Conservation (phyloP, 2,329 filamentous ascomycete genomes). For the Onygena corvina region DNA sequence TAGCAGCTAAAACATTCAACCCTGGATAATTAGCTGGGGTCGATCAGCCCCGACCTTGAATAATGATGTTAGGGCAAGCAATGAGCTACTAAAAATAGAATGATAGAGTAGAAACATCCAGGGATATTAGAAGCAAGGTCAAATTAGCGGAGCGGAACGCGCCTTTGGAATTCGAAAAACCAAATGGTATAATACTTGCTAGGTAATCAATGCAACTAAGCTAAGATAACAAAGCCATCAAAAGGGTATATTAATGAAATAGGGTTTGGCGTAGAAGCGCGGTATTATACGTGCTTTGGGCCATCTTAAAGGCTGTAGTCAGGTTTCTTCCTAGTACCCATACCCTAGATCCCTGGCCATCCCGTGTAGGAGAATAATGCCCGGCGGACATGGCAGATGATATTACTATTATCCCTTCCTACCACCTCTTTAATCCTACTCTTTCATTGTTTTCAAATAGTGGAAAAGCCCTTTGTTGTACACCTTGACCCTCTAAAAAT, state of each 20-base stretch:
- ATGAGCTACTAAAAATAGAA: too few relatives aligned
- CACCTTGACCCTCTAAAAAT: not conserved
- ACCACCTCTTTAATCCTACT: constrained; percentile 2
- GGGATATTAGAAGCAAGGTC: too few relatives aligned
- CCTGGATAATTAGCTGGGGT: too few relatives aligned
- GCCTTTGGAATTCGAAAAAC: not conserved
- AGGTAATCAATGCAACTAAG: not conserved
- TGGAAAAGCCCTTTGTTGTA: not conserved
- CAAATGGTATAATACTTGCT: not conserved
- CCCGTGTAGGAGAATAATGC: not conserved
- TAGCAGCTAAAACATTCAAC: too few relatives aligned
- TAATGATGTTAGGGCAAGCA: too few relatives aligned
- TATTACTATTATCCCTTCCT: constrained; percentile 2
- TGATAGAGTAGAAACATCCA: too few relatives aligned
- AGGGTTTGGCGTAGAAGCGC: not conserved
- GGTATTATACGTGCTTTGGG: not conserved
- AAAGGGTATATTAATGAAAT: not conserved
- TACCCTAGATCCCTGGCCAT: not conserved
- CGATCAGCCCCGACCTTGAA: too few relatives aligned
- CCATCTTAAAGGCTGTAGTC: not conserved
- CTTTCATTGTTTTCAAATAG: not conserved
- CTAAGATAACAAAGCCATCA: not conserved
- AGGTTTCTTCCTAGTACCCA: not conserved
- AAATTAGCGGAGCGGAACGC: too few relatives aligned
- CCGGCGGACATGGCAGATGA: not conserved